phyloP scores from a whole-genome alignment of 345 rosid genomes.

The Corchorus capsularis region DNA sequence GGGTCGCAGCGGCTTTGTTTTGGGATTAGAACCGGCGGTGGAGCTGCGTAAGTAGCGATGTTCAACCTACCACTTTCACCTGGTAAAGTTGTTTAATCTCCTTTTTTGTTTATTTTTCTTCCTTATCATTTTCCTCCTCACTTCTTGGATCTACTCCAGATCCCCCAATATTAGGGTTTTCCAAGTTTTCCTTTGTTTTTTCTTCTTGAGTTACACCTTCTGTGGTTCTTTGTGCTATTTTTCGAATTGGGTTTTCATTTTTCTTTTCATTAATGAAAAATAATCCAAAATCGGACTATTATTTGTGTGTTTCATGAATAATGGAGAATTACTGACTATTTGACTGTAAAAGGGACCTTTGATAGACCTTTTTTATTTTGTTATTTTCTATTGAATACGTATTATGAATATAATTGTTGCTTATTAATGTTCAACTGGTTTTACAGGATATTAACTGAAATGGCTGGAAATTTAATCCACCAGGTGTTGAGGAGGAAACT shows the following conservation, averaged over 20 bases:
- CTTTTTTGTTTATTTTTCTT: background rate
- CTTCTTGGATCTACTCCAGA: slow-evolving; percentile 18
- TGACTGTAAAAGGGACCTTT: background rate
- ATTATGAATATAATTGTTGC: slow-evolving; percentile 1
- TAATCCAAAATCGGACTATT: background rate
- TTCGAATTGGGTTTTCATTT: background rate
- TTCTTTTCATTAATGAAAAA: background rate
- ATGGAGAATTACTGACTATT: slow-evolving; percentile 14
- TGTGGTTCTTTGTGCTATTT: background rate
- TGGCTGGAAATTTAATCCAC: slow-evolving; percentile 93
- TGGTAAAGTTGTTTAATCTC: slow-evolving; percentile 45
- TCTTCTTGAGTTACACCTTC: background rate
- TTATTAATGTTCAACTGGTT: slow-evolving; percentile 32
- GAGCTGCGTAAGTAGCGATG: slow-evolving; percentile 26
- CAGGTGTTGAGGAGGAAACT: slow-evolving; percentile 87
- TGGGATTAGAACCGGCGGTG: slow-evolving; percentile 43
- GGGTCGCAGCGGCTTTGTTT: slow-evolving; percentile 70
- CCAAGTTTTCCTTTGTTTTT: background rate
- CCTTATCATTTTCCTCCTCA: background rate
- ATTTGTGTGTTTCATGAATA: background rate
- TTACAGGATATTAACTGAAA: slow-evolving; percentile 45
- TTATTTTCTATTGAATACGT: slow-evolving; percentile 2
- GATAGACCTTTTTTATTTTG: background rate
- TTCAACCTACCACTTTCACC: slow-evolving; percentile 77
- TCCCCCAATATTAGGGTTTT: slow-evolving; percentile 16